Evolutionary conservation across 768 basidiomycete genomes (phyloP).

Genomic region (Kwoniella mangroviensis): DNA sequence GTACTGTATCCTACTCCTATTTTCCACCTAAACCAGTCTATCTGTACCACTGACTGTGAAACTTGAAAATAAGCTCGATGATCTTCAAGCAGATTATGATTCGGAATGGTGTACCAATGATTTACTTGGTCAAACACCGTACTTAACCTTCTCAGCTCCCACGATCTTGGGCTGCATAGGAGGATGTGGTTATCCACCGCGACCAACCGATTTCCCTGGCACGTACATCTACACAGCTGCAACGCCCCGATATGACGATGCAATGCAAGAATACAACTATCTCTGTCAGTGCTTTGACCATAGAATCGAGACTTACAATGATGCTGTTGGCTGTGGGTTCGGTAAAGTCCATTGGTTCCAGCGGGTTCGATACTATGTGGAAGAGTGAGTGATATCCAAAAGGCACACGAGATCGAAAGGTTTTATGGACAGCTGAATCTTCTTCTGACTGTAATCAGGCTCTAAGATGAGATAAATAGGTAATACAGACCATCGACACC

Average conservation of each 20-base stretch:
- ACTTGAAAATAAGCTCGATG: not conserved
- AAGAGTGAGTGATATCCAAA: not conserved
- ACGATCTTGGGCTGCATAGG: constrained; percentile 2
- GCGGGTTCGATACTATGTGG: not conserved
- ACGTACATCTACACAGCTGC: not conserved
- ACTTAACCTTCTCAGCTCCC: not conserved
- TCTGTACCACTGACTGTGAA: not conserved
- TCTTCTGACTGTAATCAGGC: too few species aligned
- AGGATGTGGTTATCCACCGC: not conserved
- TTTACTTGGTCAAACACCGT: not conserved
- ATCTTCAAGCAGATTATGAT: constrained; percentile 3
- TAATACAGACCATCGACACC: too few species aligned
- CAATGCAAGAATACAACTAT: not conserved
- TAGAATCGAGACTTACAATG: not conserved
- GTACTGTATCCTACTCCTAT: not conserved
- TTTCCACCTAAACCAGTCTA: not conserved
- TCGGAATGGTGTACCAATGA: not conserved
- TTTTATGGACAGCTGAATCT: too few species aligned
- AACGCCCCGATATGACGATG: not conserved
- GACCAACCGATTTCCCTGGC: not conserved
- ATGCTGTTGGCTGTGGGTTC: not conserved
- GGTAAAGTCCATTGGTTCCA: not conserved
- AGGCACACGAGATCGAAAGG: too few species aligned
- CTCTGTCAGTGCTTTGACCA: constrained; percentile 1
- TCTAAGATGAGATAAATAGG: too few species aligned